These are phyloP conservation scores for Magnaporthiopsis incrustans DNA, from an alignment of 2,329 filamentous ascomycete species.

Conservation along the genomic window DNA sequence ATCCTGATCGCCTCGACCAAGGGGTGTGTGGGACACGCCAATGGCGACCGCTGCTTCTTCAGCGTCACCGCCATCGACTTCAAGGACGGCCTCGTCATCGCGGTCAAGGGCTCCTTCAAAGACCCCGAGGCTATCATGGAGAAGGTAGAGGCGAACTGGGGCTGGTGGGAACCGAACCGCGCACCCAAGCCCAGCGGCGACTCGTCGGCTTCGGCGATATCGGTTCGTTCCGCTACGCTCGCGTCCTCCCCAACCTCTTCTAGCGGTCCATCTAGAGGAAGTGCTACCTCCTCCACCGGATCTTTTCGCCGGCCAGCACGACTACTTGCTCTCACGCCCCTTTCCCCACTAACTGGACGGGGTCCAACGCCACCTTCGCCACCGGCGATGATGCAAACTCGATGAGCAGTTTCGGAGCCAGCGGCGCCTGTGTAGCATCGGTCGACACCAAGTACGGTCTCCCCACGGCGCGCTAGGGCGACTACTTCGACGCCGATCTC, in stretches of 20 bases:
- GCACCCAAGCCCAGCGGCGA: background rate
- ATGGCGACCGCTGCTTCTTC: constrained; percentile 8
- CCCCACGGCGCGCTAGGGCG: constrained; percentile 19
- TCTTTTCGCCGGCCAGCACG: background rate
- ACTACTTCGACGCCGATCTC: constrained; percentile 21
- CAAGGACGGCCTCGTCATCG: background rate
- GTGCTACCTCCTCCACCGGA: background rate
- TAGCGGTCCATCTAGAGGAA: background rate
- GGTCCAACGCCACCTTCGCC: background rate
- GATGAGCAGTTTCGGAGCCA: constrained; percentile 5
- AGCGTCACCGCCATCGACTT: background rate
- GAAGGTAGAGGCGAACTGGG: background rate
- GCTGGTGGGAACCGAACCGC: background rate
- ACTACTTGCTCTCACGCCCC: no score
- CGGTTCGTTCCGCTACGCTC: background rate
- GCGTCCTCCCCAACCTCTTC: constrained; percentile 30
- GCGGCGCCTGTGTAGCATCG: constrained; percentile 10
- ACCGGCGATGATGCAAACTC: background rate
- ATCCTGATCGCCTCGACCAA: constrained; percentile 10
- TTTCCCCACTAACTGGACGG: no score
- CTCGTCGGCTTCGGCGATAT: background rate
- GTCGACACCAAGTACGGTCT: constrained; percentile 17
- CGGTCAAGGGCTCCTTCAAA: background rate
- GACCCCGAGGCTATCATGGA: background rate
- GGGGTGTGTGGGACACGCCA: background rate